Conservation (phyloP, 345 rosid genomes). For the Atalantia buxifolia region DNA sequence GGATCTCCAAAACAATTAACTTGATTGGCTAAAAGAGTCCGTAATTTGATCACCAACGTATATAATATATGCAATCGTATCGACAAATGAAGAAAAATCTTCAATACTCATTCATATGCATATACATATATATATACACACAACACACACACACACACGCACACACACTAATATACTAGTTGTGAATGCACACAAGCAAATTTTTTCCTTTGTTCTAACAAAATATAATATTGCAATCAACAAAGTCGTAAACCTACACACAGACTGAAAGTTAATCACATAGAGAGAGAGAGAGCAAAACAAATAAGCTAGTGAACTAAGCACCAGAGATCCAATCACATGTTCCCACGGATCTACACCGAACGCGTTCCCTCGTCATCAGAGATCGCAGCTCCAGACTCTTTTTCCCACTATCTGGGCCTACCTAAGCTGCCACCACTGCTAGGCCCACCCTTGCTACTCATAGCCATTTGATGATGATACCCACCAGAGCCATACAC, state of each 20-base stretch:
- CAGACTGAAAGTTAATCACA: neutral
- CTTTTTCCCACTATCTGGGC: conserved; percentile 8
- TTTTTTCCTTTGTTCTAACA: neutral
- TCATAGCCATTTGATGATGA: conserved; percentile 23
- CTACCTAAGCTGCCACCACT: neutral
- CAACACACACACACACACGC: no score
- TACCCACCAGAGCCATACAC: conserved; percentile 23
- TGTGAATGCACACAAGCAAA: neutral
- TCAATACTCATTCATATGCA: neutral
- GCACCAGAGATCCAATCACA: no score
- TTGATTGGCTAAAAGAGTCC: no score
- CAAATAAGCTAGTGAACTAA: neutral
- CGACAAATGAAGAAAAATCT: neutral
- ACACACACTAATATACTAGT: no score
- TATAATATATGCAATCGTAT: no score
- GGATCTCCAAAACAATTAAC: no score
- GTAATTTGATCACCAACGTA: no score
- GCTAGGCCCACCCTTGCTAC: conserved; percentile 15
- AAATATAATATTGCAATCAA: neutral
- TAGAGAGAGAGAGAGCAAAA: no score
- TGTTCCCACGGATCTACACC: neutral
- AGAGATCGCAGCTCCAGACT: no score
- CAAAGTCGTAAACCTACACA: neutral
- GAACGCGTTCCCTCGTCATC: neutral
- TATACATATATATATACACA: no score